Evolutionary conservation across 2,329 filamentous ascomycete species (phyloP), one percentile per base, ranked within the genome.

Genomic region (Trichoderma koningii): DNA sequence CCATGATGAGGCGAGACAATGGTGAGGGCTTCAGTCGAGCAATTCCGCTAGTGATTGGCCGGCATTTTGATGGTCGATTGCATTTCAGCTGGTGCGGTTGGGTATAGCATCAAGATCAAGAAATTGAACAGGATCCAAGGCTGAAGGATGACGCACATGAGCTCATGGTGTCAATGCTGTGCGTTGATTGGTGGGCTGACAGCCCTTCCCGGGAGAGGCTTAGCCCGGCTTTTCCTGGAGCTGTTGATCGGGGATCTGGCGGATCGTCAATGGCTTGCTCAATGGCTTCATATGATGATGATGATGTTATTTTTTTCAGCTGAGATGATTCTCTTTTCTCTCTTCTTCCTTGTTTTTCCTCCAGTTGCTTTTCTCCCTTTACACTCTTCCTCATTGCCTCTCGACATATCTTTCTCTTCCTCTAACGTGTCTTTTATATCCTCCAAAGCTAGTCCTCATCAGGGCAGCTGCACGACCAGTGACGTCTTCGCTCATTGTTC

Each of bases 1-100:
- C 78, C 82, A 84, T 84, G 56, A 59, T 51, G 63, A 21, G 17
- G 63, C 17, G 3, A n/a, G 50, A 23, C n/a, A 6, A 19, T 15
- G 56, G 17, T 7, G 10, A 59, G 23, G 50, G 34, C 34, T 38
- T 38, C 6, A 14, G 45, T 34, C 12, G 9, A n/a, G 17, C 19
- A 5, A 23, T 38, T 47, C 10, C 10, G 7, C 26, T 47, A 41
- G 6, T 19, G 4, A 38, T 7, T 5, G 15, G 9, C 12, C 26
- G 14, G 15, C 50, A 55, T 47, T 45, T 9, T 47, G 26, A n/a
- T 47, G 28, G 21, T 55, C n/a, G 15, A n/a, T 19, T 28, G 21
- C 14, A 45, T 7, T 2, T 45, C 44, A 45, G 44, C 44, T 45
- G 30, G 30, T 19, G 42, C 10, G 3, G 34, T 38, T 14, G 9